Base-by-base conservation (phyloP, 2,329 filamentous ascomycete species). In the Claviceps capensis region DNA sequence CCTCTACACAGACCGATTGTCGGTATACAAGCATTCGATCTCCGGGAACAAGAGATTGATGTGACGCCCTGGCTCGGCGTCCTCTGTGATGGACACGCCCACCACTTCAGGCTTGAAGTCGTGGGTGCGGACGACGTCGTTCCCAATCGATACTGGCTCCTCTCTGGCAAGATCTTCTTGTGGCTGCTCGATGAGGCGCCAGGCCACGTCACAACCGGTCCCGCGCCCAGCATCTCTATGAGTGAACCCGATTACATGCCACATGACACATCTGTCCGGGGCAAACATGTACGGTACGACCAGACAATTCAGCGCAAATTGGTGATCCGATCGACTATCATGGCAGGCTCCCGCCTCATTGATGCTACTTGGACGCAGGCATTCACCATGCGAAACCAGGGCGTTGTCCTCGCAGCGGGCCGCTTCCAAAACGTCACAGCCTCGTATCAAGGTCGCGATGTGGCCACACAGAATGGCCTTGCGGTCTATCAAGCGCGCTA, bases 101-200 rank as follows among this genome's bases (percentile, higher is more conserved):
- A 91, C 63, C 79, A 69, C 0, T 87, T 91, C 61, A 75, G 79
- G 50, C 81, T 94, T 48, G 71, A 74, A 19, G 75, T 93, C 4
- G 74, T 75, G 0, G 86, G 85, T 0, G 68, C 90, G 8, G 66
- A 80, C 46, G 79, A 86, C 56, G 75, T 22, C 74, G 50, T 80
- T 5, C 56, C 53, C 16, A 46, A 51, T 6, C 48, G 40, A 8
- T 52, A 80, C 60, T 93, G 87, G 88, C 76, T 85, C 16, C 76
- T 93, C 2, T 85, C 83, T 0, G 87, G 85, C 41, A 93, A 90
- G 65, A 72, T 91, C 11, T 91, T 93, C 62, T 59, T 89, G n/a
- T 93, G 86, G 80, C 72, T 83, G 80, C 72, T 83, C 0, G 81
- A 83, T 58, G 62, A 68, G 2, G 62, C 64, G 17, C 38, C 38